Evolutionary conservation across 164 flowering plant species (phyloP).

Genomic region (Vitis vinifera): DNA sequence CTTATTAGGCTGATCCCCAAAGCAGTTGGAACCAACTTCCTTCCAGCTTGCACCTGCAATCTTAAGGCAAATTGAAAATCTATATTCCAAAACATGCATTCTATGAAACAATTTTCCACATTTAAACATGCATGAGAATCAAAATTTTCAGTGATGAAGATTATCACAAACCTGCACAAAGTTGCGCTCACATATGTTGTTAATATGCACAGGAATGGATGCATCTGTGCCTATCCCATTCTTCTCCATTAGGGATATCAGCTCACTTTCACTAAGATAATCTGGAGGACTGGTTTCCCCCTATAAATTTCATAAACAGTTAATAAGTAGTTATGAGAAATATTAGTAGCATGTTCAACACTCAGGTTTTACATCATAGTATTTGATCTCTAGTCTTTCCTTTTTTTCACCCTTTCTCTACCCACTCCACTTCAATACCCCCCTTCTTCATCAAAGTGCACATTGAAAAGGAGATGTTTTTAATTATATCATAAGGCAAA

Average conservation of each 20-base stretch:
- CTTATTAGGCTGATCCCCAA: conserved; percentile 81
- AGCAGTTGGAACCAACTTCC: conserved; percentile 84
- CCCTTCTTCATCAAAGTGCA: no score
- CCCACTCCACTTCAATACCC: no score
- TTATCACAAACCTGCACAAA: conserved; percentile 72
- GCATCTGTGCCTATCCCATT: conserved; percentile 98
- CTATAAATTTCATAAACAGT: conserved; percentile 29
- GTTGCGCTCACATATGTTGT: conserved; percentile 95
- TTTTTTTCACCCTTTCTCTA: not conserved
- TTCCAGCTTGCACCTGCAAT: conserved; percentile 85
- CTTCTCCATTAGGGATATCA: conserved; percentile 96
- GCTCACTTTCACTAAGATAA: conserved; percentile 92
- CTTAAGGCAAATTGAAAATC: conserved; percentile 7
- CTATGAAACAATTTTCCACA: not conserved
- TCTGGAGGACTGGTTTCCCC: conserved; percentile 87
- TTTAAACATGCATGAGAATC: not conserved
- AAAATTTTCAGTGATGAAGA: not conserved
- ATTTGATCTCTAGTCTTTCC: not conserved
- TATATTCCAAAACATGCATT: not conserved
- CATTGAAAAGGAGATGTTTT: no score
- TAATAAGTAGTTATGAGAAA: not conserved
- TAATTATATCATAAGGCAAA: no score
- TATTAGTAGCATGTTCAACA: not conserved
- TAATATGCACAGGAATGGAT: conserved; percentile 92
- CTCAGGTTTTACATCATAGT: not conserved